A percentile compares a stretch with the other conserved stretches of the same genome.
Conservation (phyloP, 2,329 filamentous ascomycete species). For the Orbilia quercus region DNA sequence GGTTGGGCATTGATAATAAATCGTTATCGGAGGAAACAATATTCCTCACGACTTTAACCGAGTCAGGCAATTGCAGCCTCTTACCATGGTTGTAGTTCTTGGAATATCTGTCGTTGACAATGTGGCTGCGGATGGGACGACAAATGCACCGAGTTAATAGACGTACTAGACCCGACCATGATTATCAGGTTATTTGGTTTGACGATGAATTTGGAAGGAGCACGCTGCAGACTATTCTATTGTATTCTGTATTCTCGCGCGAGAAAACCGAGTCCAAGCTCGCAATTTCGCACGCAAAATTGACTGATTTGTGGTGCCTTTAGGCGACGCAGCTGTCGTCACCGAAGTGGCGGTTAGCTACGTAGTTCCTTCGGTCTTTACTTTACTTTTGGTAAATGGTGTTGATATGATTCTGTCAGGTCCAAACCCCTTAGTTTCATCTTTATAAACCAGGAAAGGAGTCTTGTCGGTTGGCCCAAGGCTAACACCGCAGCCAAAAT, state of each 20-base stretch:
- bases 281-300: constrained; percentile 26
- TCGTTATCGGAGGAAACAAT: constrained; percentile 11
- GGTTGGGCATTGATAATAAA: constrained; percentile 19
- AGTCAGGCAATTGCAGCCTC: constrained; percentile 44
- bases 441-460: constrained; percentile 46
- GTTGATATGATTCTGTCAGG: constrained; percentile 21
- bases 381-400: constrained; percentile 23
- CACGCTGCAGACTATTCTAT: constrained; percentile 1
- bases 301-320: constrained; percentile 20
- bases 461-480: not conserved
- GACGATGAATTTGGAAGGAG: constrained; percentile 22
- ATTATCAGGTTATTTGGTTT: constrained; percentile 15
- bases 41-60: constrained; percentile 24
- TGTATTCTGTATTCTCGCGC: not conserved
- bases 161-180: no score
- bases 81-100: constrained; percentile 49
- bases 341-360: constrained; percentile 16
- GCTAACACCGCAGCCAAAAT: not conserved
- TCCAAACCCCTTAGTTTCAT: constrained; percentile 55
- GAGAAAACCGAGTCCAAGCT: constrained; percentile 13
- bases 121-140: no score
- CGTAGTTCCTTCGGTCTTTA: constrained; percentile 11
- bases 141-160: no score
- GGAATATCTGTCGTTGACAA: no score
- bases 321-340: constrained; percentile 30